phyloP scores from a whole-genome alignment of 1,284 basidiomycete genomes.

The Trametes versicolor region DNA sequence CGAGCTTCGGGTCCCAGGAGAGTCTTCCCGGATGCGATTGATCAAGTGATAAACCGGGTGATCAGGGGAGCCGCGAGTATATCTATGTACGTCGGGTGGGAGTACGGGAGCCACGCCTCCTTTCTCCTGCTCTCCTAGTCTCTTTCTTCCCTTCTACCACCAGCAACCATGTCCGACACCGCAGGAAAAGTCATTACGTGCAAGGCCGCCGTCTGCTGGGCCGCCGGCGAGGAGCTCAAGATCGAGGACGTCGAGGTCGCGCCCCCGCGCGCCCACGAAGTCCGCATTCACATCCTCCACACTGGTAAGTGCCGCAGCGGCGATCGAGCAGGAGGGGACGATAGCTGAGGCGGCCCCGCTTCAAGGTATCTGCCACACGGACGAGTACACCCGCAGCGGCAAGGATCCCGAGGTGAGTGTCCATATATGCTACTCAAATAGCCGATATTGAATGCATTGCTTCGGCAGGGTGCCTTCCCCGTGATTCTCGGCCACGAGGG shows the following conservation, averaged over 20 bases:
- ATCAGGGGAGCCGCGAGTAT: constrained; percentile 29
- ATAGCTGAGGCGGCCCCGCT: background rate
- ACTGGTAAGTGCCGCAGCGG: constrained; percentile 64
- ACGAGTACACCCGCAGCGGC: constrained; percentile 96
- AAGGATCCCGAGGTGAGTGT: constrained; percentile 87
- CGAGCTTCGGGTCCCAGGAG: constrained; percentile 28
- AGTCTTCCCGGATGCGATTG: constrained; percentile 26
- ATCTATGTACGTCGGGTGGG: constrained; percentile 29
- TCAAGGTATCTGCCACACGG: constrained; percentile 97
- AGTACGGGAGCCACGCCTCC: constrained; percentile 11
- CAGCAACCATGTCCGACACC: constrained; percentile 66
- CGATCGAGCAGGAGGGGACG: constrained; percentile 18
- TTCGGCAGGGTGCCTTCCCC: constrained; percentile 86
- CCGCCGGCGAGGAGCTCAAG: constrained; percentile 87
- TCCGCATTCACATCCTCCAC: constrained; percentile 92
- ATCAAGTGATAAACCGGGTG: constrained; percentile 40
- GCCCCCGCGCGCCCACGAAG: constrained; percentile 91
- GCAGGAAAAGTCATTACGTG: constrained; percentile 86
- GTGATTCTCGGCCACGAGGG: constrained; percentile 95
- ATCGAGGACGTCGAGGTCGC: constrained; percentile 95
- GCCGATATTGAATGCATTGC: constrained; percentile 26
- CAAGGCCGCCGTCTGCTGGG: constrained; percentile 98
- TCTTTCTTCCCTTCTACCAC: constrained; percentile 12
- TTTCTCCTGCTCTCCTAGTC: constrained; percentile 19
- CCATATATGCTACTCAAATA: constrained; percentile 20